Base-by-base conservation (phyloP, 2,329 filamentous ascomycete genomes). In the Fusarium sp. region DNA sequence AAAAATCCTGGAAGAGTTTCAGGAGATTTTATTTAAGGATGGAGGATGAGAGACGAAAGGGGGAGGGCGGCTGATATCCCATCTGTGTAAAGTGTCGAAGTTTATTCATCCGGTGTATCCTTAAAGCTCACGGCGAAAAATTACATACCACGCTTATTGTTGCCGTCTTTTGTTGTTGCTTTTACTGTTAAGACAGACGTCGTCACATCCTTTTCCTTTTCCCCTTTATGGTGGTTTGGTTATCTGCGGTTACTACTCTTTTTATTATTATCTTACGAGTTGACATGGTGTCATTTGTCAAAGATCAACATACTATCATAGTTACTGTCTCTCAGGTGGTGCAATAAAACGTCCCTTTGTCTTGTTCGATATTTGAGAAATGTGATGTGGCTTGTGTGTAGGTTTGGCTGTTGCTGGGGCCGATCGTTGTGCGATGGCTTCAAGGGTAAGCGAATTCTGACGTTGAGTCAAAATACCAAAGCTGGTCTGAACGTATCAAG, bases 61-160 rank as follows among this genome's bases (percentile, higher is more conserved):
- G 49, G 9, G 33, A 26, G 24, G 41, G 41, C 7, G 61, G 59
- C 15, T 48, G 41, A 67, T 49, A 51, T 45, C 61, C 54, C 57
- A 66, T 74, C 56, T 72, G 72, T 75, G 72, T 75, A 74, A 75
- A 74, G 72, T 74, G 64, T 73, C 63, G 63, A 54, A 69, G 51
- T 54, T 74, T 74, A 64, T 63, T 69, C 70, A 66, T 68, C 67
- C 61, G 76, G 75, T 79, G 75, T 78, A 78, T 69, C 71, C 69
- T 76, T 71, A 75, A 73, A 73, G 73, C 58, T 79, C 56, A 61
- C 70, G 71, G 75, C 73, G 70, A 78, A 79, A 76, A 79, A 77
- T 78, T 73, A 79, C 75, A 79, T 79, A 79, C 74, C 75, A 77
- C 59, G 62, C 70, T 64, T 64, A 57, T 63, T 68, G 31, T 62